Evolutionary conservation across 345 rosid genomes (phyloP), one percentile per base, ranked within the genome.

Genomic region (Luvunga scandens): DNA sequence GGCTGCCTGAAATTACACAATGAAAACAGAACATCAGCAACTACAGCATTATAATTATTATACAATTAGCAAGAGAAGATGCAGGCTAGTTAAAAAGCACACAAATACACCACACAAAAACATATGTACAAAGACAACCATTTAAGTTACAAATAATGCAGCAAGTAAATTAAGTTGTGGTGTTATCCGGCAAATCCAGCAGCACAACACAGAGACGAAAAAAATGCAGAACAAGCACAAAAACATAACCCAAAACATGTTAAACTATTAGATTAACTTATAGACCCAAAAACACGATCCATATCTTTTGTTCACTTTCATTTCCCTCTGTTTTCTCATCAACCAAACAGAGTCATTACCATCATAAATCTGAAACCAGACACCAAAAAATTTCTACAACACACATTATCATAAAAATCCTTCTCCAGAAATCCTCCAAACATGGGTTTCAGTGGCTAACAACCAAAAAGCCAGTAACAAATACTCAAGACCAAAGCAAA

Each of bases 1-100:
- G 0, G 97, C 89, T 19, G 97, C 97, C 97, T 92, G 76, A 21
- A 67, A 53, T 13, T 64, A 16, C 34, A n/a, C 57, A 6, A 24
- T 21, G 16, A 7, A n/a, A 45, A 53, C 30, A n/a, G 22, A 38
- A 25, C 3, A 19, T 18, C n/a, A 30, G 12, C 50, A 63, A 14
- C 24, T 3, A 22, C 2, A 39, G 12, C 73, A 19, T 18, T 28
- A 53, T 22, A 28, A 50, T 25, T 6, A 50, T 25, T 39, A 27
- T 0, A 6, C 34, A 31, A 13, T 42, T 14, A 5, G 13, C 34
- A 18, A 31, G 12, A 36, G 22, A 18, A 65, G 22, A 2, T 19
- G 39, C 39, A 65, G 21, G n/a, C 21, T 18, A 3, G 8, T 30
- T 13, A 4, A 18, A 18, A 0, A 16, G 21, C 14, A 28, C 36